Percentiles rank a stretch among this genome's conserved stretches.
phyloP scores from a whole-genome alignment of 805 yeast genomes.

The Saturnispora gosingensis region DNA sequence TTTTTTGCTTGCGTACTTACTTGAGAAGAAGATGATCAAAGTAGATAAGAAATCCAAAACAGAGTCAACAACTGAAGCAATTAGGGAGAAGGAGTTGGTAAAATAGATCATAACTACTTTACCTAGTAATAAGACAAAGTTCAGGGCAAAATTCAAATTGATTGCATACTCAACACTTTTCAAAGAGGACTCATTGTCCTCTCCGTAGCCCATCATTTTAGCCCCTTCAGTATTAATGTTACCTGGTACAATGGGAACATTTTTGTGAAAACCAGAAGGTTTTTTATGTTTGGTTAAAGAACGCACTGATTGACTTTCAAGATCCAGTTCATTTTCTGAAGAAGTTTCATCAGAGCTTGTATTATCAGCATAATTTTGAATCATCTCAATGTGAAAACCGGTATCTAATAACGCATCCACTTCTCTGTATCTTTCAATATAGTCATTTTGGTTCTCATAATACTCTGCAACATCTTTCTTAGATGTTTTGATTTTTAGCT shows the following conservation, averaged over 20 bases:
- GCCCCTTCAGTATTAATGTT: conserved; percentile 51
- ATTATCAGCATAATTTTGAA: conserved; percentile 44
- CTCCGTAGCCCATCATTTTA: conserved; percentile 35
- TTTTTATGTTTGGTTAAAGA: not conserved
- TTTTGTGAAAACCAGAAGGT: not conserved
- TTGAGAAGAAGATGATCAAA: conserved; percentile 56
- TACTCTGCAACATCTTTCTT: conserved; percentile 29
- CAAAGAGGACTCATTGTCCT: conserved; percentile 27
- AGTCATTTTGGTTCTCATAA: conserved; percentile 51
- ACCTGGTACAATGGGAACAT: conserved; percentile 38
- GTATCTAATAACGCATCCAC: conserved; percentile 62
- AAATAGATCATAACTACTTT: conserved; percentile 51
- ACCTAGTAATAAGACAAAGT: conserved; percentile 49
- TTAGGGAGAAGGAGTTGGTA: conserved; percentile 63
- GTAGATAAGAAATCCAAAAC: conserved; percentile 67
- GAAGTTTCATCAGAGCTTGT: conserved; percentile 19
- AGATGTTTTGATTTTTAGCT: conserved; percentile 18
- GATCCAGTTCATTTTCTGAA: conserved; percentile 6
- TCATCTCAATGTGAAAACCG: conserved; percentile 58
- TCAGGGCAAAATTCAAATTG: conserved; percentile 51
- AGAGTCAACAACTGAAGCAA: conserved; percentile 75
- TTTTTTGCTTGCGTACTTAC: conserved; percentile 35
- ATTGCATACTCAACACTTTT: conserved; percentile 44
- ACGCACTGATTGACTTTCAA: not conserved
- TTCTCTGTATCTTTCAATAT: conserved; percentile 46